These are phyloP conservation scores for Mucor lusitanicus DNA, from an alignment of 371 early-diverging fungal species.

Conservation along the genomic window DNA sequence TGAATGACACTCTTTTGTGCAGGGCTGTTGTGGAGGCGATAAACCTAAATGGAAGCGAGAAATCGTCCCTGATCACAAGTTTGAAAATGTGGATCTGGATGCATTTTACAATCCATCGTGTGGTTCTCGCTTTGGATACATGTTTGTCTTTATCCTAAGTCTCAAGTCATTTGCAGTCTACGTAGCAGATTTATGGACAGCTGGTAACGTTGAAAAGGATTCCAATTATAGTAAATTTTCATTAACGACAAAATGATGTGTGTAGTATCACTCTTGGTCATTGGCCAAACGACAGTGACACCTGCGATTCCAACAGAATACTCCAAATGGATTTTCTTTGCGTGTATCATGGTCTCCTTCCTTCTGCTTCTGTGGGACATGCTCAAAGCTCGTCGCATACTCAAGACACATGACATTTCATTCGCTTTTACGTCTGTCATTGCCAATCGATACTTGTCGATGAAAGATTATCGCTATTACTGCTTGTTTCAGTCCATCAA, in stretches of 20 bases:
- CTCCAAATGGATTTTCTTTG: conserved; percentile 68
- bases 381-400: conserved; percentile 66
- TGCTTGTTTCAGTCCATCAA: conserved; percentile 82
- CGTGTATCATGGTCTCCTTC: conserved; percentile 69
- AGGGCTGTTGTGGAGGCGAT: conserved; percentile 19
- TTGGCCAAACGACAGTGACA: conserved; percentile 20
- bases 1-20: background rate
- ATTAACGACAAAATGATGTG: background rate
- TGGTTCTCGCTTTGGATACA: conserved; percentile 52
- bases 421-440: conserved; percentile 77
- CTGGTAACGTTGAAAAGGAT: conserved; percentile 28
- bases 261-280: conserved; percentile 26
- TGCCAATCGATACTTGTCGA: conserved; percentile 64
- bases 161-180: conserved; percentile 79
- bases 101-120: conserved; percentile 67
- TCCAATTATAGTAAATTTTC: background rate
- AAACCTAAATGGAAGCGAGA: conserved; percentile 80
- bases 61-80: conserved; percentile 80
- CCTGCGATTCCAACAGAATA: conserved; percentile 35
- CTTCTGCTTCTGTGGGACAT: conserved; percentile 75
- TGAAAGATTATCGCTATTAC: conserved; percentile 71
- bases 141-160: conserved; percentile 65
- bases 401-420: conserved; percentile 72
- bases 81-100: conserved; percentile 83
- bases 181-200: conserved; percentile 74